Percentiles rank a stretch among this genome's conserved stretches.
Conservation (phyloP, 2,329 filamentous ascomycete genomes). For the Neophaeococcomyces aloes region DNA sequence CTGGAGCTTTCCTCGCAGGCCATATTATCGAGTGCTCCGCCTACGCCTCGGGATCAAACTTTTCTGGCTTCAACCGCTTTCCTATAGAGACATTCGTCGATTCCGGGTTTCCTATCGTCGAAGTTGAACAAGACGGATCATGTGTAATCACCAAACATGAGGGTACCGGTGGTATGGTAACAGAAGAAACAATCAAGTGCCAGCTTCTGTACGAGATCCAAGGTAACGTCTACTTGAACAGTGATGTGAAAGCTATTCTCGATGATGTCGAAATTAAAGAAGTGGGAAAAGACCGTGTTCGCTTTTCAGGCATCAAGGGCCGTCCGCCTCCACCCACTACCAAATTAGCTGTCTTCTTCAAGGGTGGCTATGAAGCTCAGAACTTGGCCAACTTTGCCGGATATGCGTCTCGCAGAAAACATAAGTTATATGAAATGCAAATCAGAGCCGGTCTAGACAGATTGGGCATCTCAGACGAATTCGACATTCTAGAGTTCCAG, state of each 20-base stretch:
- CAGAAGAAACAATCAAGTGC: slow-evolving; percentile 13
- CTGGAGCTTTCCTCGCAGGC: slow-evolving; percentile 40
- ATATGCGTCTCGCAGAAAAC: no score
- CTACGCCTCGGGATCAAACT: slow-evolving; percentile 46
- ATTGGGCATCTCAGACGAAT: no score
- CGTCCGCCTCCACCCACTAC: slow-evolving; percentile 35
- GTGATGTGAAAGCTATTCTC: slow-evolving; percentile 37
- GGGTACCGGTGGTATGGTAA: slow-evolving; percentile 17
- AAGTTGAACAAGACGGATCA: slow-evolving; percentile 17
- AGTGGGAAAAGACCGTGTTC: slow-evolving; percentile 36
- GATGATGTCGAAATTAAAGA: slow-evolving; percentile 33
- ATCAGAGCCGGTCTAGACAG: no score
- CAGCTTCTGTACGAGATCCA: slow-evolving; percentile 26
- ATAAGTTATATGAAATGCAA: no score
- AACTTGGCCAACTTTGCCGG: no score
- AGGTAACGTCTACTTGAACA: slow-evolving; percentile 39
- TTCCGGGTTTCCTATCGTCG: slow-evolving; percentile 23
- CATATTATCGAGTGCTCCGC: slow-evolving; percentile 44
- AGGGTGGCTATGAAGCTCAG: slow-evolving; percentile 30
- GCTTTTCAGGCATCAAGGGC: slow-evolving; percentile 32
- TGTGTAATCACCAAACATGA: slow-evolving; percentile 14
- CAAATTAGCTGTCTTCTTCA: slow-evolving; percentile 31
- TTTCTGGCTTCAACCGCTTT: slow-evolving; percentile 35
- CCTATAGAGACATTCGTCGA: slow-evolving; percentile 12
- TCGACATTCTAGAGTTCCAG: no score